Evolutionary conservation across 169 alveolate genomes (phyloP), one percentile per base, ranked within the genome.

Genomic region (Plasmodium berghei): DNA sequence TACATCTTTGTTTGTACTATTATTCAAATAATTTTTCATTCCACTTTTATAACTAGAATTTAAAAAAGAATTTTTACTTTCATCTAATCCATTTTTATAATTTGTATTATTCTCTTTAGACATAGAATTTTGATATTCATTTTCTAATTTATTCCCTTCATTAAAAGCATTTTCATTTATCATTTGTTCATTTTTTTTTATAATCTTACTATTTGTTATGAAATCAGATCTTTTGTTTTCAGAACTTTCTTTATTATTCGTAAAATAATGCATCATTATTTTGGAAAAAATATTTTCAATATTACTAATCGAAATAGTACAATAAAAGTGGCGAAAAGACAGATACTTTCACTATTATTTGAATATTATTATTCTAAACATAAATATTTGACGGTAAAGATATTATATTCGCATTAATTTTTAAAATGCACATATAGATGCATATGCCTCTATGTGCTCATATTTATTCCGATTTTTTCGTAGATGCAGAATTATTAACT

Each of bases 1-100:
- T 0, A 34, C 24, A 64, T 34, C 14, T 64, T 14, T 64, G 24
- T 26, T 6, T 64, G 18, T 14, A 14, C 18, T 20, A 0, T 34
- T 9, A 8, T 69, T 26, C 22, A 48, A 48, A 45, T 16, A 24
- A 10, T 26, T 10, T 14, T 40, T 67, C 45, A 28, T 40, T 55
- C 66, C 83, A 45, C 45, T 46, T 20, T 26, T 54, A 55, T 55
- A 66, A 56, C 83, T 66, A 9, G 63, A 28, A 67, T 24, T 58
- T 55, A 83, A 62, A 61, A 83, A 83, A 14, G 85, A 67, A 54
- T 83, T 83, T 48, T 20, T 18, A 20, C 90, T 83, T 28, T 71
- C 75, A 22, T 83, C 61, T 34, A 83, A 16, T 28, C 26, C 69
- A n/a, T 34, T 24, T 10, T 55, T 49, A 9, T 34, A 55, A 74